Conservation (phyloP, 768 basidiomycete genomes). For the Gymnopilus junonius region DNA sequence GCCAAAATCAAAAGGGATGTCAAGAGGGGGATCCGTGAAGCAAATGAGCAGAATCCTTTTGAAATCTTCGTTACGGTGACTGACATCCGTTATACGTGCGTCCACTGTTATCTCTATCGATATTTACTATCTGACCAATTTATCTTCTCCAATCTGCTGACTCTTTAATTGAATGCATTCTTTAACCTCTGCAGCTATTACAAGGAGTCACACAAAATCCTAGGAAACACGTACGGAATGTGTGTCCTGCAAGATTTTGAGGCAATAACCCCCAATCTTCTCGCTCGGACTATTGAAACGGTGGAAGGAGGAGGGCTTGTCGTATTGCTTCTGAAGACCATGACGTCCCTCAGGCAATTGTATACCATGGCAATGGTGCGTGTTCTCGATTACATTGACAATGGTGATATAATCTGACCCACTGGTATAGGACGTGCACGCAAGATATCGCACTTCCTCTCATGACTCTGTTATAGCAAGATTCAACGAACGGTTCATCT, state of each 20-base stretch:
- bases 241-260: conserved; percentile 97
- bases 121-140: not conserved
- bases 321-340: conserved; percentile 90
- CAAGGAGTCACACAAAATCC: conserved; percentile 95
- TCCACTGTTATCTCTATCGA: conserved; percentile 17
- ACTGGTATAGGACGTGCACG: conserved; percentile 84
- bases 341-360: conserved; percentile 89
- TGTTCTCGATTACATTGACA: not conserved
- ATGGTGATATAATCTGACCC: not conserved
- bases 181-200: conserved; percentile 66
- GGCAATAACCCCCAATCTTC: conserved; percentile 95
- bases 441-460: conserved; percentile 90
- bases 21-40: conserved; percentile 91
- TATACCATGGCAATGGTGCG: conserved; percentile 87
- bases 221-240: conserved; percentile 98
- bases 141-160: not conserved
- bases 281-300: conserved; percentile 96
- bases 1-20: conserved; percentile 96
- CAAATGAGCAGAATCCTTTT: conserved; percentile 95
- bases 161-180: not conserved
- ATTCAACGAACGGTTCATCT: conserved; percentile 98
- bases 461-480: conserved; percentile 90
- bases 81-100: conserved; percentile 95
- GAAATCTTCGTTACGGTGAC: conserved; percentile 99
- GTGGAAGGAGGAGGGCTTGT: conserved; percentile 95